A percentile compares a stretch with the other conserved stretches of the same genome.
These are phyloP conservation scores for Saccharomyces pastorianus DNA, from an alignment of 1,139 yeast species.

Conservation along the genomic window DNA sequence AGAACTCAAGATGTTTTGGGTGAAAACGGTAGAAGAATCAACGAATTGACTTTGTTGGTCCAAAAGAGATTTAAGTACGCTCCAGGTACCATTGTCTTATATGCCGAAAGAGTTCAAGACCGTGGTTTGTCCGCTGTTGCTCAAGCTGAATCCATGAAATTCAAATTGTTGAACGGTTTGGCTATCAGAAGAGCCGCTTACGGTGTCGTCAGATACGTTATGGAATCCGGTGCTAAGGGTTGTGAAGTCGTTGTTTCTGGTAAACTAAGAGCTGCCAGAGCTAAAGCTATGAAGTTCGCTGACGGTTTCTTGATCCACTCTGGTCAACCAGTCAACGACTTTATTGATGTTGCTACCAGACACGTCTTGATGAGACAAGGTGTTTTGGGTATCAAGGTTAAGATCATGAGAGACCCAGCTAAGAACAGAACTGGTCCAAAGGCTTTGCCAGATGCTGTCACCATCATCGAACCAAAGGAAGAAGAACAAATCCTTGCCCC, in stretches of 20 bases:
- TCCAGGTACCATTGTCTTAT: constrained; percentile 89
- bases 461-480: constrained; percentile 94
- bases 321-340: constrained; percentile 99
- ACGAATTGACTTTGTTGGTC: constrained; percentile 94
- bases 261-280: constrained; percentile 99
- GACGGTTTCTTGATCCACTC: constrained; percentile 99
- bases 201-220: constrained; percentile 99
- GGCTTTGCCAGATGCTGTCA: constrained; percentile 92
- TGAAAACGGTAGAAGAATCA: constrained; percentile 99
- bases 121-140: constrained; percentile 99
- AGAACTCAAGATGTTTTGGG: constrained; percentile 98
- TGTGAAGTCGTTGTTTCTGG: constrained; percentile 99
- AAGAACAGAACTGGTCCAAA: constrained; percentile 84
- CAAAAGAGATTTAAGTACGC: constrained; percentile 98
- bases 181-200: constrained; percentile 99
- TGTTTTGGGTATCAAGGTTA: constrained; percentile 98
- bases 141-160: constrained; percentile 98
- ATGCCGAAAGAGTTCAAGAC: constrained; percentile 99
- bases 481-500: constrained; percentile 86
- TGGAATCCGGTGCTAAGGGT: constrained; percentile 99
- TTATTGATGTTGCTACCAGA: constrained; percentile 98
- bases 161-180: constrained; percentile 96
- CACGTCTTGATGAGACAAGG: constrained; percentile 99
- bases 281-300: constrained; percentile 98
- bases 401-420: constrained; percentile 99